These are phyloP conservation scores for Mangifera indica DNA, from an alignment of 345 rosid genomes.

Conservation along the genomic window DNA sequence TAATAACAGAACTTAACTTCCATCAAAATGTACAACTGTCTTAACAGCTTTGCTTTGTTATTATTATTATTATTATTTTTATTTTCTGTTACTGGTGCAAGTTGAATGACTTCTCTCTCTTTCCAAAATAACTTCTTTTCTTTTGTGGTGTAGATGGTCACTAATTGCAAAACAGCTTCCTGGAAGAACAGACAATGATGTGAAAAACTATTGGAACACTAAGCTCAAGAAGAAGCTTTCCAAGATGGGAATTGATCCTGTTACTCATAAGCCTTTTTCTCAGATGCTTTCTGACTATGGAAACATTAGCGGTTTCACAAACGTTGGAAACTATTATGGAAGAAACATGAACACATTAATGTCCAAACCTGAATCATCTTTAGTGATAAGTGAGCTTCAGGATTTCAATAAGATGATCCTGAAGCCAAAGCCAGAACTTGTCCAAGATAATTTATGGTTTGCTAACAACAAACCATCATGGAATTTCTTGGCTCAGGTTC, in stretches of 20 bases:
- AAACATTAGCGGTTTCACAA: conserved; percentile 44
- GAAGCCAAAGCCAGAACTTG: conserved; percentile 25
- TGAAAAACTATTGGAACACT: conserved; percentile 94
- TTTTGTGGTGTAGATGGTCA: conserved; percentile 68
- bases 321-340: conserved; percentile 19
- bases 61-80: background rate
- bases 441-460: conserved; percentile 31
- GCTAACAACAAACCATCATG: conserved; percentile 17
- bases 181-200: conserved; percentile 96
- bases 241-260: conserved; percentile 82
- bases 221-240: conserved; percentile 72
- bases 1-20: conserved; percentile 3
- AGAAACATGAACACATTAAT: conserved; percentile 25
- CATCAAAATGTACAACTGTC: background rate
- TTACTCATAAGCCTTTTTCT: conserved; percentile 79
- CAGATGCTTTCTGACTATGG: conserved; percentile 68
- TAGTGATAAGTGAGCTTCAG: conserved; percentile 26
- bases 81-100: conserved; percentile 14
- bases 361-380: conserved; percentile 27
- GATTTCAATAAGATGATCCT: conserved; percentile 21
- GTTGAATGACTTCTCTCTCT: conserved; percentile 19
- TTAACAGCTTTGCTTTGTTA: background rate
- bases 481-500: conserved; percentile 28
- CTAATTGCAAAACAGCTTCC: conserved; percentile 75
- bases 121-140: background rate